Conservation (phyloP, 129 eudicot genomes). For the Smallanthus sonchifolius region DNA sequence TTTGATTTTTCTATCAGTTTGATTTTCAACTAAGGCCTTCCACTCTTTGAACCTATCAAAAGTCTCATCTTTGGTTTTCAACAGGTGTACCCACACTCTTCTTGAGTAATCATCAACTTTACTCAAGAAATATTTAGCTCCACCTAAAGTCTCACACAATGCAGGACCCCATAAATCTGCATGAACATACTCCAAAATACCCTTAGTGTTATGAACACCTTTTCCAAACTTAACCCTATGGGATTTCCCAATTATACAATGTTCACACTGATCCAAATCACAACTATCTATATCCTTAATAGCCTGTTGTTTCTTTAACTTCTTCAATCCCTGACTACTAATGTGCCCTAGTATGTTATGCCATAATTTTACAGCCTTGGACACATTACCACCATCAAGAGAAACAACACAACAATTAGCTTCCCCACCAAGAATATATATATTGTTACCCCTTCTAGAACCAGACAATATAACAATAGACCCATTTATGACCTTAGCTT, state of each 20-base stretch:
- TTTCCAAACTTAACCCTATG: background rate
- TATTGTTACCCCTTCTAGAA: too few relatives aligned
- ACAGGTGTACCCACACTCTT: background rate
- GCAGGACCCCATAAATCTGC: background rate
- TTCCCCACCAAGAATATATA: too few relatives aligned
- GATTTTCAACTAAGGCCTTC: background rate
- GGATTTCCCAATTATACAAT: background rate
- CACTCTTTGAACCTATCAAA: background rate
- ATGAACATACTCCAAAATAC: too few relatives aligned
- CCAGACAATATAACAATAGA: too few relatives aligned
- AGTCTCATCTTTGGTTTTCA: background rate
- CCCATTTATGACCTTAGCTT: too few relatives aligned
- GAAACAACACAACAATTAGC: too few relatives aligned
- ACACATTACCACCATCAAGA: too few relatives aligned
- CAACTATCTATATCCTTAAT: background rate
- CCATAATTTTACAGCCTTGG: too few relatives aligned
- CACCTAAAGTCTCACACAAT: background rate
- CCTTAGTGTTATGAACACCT: too few relatives aligned
- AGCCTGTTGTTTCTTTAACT: background rate
- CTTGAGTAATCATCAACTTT: background rate
- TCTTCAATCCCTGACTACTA: background rate
- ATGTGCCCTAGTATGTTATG: too few relatives aligned
- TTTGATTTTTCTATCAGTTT: background rate
- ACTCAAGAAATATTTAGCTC: background rate
- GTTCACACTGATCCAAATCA: background rate